A percentile compares a stretch with the other conserved stretches of the same genome.
Conservation (phyloP, 2,329 filamentous ascomycete genomes). For the Diaporthe citri region DNA sequence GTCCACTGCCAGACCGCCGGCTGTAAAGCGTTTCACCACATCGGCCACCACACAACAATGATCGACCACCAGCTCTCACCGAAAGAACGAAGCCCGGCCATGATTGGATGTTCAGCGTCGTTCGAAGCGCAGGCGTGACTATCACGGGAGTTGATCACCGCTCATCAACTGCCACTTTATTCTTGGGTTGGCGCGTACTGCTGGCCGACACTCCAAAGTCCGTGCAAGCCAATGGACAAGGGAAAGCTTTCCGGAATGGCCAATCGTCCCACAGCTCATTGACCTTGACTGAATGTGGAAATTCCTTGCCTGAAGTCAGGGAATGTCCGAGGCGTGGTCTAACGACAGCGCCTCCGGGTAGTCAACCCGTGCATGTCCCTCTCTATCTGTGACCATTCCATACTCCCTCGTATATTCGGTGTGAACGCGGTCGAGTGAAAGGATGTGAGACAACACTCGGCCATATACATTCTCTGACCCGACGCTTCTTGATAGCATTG, state of each 20-base stretch:
- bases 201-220: background rate
- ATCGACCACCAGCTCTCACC: background rate
- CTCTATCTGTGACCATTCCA: background rate
- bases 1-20: background rate
- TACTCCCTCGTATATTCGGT: background rate
- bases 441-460: slow-evolving; percentile 6
- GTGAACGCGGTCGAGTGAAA: background rate
- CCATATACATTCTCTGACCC: background rate
- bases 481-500: background rate
- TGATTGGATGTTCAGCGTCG: background rate
- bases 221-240: slow-evolving; percentile 15
- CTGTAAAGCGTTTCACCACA: slow-evolving; percentile 1
- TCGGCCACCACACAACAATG: background rate
- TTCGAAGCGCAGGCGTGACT: background rate
- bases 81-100: background rate
- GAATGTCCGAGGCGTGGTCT: background rate
- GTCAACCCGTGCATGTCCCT: background rate
- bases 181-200: slow-evolving; percentile 9
- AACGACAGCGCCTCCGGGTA: background rate
- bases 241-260: background rate
- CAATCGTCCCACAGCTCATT: background rate
- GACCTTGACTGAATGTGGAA: slow-evolving; percentile 2
- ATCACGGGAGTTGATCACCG: slow-evolving; percentile 13
- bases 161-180: background rate
- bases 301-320: background rate